These are phyloP conservation scores for Penicillium cinerascens DNA, from an alignment of 495 filamentous ascomycete species.

Conservation along the genomic window DNA sequence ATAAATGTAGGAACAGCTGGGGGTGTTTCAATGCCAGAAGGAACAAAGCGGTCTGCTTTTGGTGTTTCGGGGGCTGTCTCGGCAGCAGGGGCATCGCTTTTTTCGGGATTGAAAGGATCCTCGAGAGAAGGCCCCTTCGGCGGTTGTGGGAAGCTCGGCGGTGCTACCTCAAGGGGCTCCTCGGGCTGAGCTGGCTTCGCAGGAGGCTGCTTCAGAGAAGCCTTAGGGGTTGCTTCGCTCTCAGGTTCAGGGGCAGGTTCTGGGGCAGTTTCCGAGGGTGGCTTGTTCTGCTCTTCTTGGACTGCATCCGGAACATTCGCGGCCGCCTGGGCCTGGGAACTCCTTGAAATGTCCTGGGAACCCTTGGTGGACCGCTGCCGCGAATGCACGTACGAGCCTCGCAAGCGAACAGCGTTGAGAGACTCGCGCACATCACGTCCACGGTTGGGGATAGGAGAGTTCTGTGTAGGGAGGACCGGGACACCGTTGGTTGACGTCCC, in stretches of 20 bases:
- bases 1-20: slow-evolving; percentile 50
- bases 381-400: slow-evolving; percentile 65
- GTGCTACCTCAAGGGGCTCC: slow-evolving; percentile 18
- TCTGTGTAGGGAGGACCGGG: slow-evolving; percentile 81
- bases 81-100: slow-evolving; percentile 39
- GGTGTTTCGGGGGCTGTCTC: slow-evolving; percentile 35
- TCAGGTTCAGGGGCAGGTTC: slow-evolving; percentile 37
- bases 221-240: slow-evolving; percentile 35
- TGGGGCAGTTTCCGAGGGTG: slow-evolving; percentile 24
- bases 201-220: slow-evolving; percentile 41
- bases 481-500: slow-evolving; percentile 77
- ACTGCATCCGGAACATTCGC: slow-evolving; percentile 65
- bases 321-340: slow-evolving; percentile 40
- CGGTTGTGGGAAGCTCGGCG: slow-evolving; percentile 34
- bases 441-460: slow-evolving; percentile 82
- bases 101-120: slow-evolving; percentile 46
- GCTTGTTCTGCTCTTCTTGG: slow-evolving; percentile 39
- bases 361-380: slow-evolving; percentile 57
- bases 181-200: slow-evolving; percentile 52
- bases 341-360: slow-evolving; percentile 53
- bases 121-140: slow-evolving; percentile 33
- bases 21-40: slow-evolving; percentile 32
- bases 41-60: slow-evolving; percentile 25
- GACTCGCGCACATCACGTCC: slow-evolving; percentile 87
- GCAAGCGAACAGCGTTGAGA: slow-evolving; percentile 81